Base-by-base conservation (phyloP, 2,329 filamentous ascomycete species). In the Penicillium sp. region DNA sequence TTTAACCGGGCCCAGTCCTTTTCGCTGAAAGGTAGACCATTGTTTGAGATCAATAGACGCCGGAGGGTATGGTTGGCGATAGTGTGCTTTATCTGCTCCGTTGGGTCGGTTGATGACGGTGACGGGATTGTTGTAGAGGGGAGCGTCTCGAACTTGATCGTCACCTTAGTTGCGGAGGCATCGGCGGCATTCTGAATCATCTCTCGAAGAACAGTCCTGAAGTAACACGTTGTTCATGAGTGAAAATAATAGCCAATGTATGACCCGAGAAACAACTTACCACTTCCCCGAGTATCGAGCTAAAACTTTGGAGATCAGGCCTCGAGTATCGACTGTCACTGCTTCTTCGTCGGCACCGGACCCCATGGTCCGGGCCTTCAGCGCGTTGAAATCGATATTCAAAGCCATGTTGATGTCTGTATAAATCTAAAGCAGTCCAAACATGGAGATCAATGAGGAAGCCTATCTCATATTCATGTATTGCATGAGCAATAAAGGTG, bases 111-210 rank as follows among this genome's bases (percentile, higher is more conserved):
- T 13, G 85, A 84, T 26, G 79, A 76, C 7, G 93, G 85, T 9
- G 85, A 77, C 7, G 93, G 90, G 4, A 96, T 84, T 13, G 84
- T 87, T 3, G 87, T 85, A 31, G 93, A 97, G 1, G 93, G 93
- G 16, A 90, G 76, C 2, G 93, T 96, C 74, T 99, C 93, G 81
- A 95, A 96, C 67, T 90, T 93, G 71, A 99, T 91, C 46, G 86
- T 90, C 65, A 98, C 93, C 55, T 87, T 93, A 16, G 88, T 90
- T 48, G 95, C 95, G 70, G 93, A 90, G 22, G 95, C 95, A 79
- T 99, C 95, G 62, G 95, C 93, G n/a, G 95, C 95, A 73, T 99
- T 99, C 71, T 99, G 95, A 45, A 99, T 92, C 59, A 99, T 87
- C 74, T 99, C 95, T 80, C 95, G 87, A 19, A 99, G 79, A 13